Evolutionary conservation across 2,329 filamentous ascomycete species (phyloP), one percentile per base, ranked within the genome.

Genomic region (Tolypocladium inflatum): DNA sequence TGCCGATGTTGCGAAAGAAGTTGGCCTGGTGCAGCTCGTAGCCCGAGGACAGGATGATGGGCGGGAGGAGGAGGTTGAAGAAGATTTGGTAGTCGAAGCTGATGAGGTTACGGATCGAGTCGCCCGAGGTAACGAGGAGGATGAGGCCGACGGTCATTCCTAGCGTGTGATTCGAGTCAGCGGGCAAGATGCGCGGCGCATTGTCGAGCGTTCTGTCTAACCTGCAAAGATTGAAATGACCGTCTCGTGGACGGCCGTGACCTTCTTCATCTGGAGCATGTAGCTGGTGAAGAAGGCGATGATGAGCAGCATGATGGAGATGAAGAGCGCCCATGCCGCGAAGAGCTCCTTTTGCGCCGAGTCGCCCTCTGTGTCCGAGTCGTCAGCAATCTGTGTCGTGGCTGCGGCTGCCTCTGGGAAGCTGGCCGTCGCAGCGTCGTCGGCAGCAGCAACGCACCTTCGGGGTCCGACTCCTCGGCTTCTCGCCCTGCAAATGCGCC

Each of bases 11-110:
- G 63, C 93, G 88, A 76, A 99, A 99, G 81, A 99, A 99, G 77
- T 99, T 99, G 66, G 90, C 92, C 76, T 99, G 94, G 73, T 99
- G 94, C 61, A 99, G 76, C 74, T 99, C 94, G 76, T 97, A 99
- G 57, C 94, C 94, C 19, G 93, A 97, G 19, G 92, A 93, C 35
- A 99, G 82, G 71, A 99, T 99, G 70, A 99, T 99, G 58, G 94
- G 94, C 42, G 94, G 94, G n/a, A 99, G 88, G 15, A 99, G 84
- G 52, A 99, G 84, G 74, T 99, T 99, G 81, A 99, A 99, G 80
- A 99, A 99, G 79, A 97, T 96, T 71, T 97, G 92, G 72, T 97
- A 97, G 77, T 97, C 89, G 79, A 99, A 99, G 74, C 88, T 96
- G 69, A 99, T 91, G 63, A 90, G 86, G 70, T 90, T 89, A 72